phyloP scores from a whole-genome alignment of 192 early-diverging fungal species.

The Podila clonocystis region DNA sequence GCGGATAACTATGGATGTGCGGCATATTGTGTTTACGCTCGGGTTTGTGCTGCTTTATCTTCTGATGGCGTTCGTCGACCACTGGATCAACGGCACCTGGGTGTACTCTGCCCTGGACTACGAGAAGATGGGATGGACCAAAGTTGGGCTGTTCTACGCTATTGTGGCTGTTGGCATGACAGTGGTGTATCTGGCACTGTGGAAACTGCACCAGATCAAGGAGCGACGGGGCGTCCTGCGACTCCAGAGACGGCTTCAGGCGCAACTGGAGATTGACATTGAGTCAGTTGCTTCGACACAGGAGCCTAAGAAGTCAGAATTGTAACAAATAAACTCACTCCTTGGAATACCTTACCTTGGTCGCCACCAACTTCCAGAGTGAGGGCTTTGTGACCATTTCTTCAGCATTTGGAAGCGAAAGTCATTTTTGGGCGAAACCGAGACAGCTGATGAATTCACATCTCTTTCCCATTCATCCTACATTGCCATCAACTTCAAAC shows the following conservation, averaged over 20 bases:
- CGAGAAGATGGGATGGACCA: constrained; percentile 2
- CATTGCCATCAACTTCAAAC: no score
- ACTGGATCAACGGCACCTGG: constrained; percentile 5
- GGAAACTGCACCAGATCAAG: constrained; percentile 11
- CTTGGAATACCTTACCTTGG: background rate
- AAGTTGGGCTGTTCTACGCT: background rate
- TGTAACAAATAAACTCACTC: background rate
- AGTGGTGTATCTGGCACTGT: background rate
- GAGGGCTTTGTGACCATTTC: no score
- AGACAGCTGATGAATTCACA: no score
- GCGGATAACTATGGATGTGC: constrained; percentile 10
- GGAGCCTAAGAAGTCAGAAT: background rate
- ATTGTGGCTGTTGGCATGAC: background rate
- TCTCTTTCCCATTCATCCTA: no score
- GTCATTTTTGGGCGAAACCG: no score
- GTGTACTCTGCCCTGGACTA: constrained; percentile 19
- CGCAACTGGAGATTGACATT: background rate
- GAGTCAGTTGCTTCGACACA: background rate
- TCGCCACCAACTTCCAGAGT: background rate
- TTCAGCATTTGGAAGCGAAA: no score
- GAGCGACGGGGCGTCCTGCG: background rate
- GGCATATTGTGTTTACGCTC: constrained; percentile 12
- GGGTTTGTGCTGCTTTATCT: constrained; percentile 11
- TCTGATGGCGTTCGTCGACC: constrained; percentile 1
- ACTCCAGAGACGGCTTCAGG: background rate